Conservation (phyloP, 495 filamentous ascomycete genomes). For the Talaromyces proteolyticus region DNA sequence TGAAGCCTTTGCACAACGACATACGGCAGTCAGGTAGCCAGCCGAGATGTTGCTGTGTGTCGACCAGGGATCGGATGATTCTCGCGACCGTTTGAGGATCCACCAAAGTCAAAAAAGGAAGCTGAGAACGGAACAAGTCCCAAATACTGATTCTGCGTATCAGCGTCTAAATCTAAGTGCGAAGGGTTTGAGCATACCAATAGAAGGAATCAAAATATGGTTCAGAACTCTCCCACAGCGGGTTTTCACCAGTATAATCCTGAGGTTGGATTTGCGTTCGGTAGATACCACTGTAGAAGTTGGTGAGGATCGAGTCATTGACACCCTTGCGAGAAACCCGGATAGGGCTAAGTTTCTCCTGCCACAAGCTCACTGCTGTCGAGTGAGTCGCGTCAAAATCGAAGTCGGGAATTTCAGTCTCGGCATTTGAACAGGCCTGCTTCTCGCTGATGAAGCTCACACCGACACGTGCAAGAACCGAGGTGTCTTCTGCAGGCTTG, state of each 20-base stretch:
- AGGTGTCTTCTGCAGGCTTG: conserved; percentile 25
- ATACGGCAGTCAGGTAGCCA: conserved; percentile 63
- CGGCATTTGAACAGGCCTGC: conserved; percentile 57
- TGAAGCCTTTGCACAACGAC: conserved; percentile 62
- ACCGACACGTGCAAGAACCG: conserved; percentile 59
- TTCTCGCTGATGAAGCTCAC: conserved; percentile 62
- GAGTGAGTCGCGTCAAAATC: conserved; percentile 34
- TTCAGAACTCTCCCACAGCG: conserved; percentile 60
- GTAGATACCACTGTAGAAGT: conserved; percentile 51
- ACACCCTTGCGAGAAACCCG: conserved; percentile 40
- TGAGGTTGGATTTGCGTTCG: conserved; percentile 63
- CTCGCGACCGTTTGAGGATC: conserved; percentile 56
- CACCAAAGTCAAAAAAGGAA: conserved; percentile 60
- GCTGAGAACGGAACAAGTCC: conserved; percentile 61
- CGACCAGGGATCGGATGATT: conserved; percentile 64
- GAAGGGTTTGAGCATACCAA: conserved; percentile 37
- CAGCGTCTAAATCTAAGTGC: background rate
- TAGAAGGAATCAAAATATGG: conserved; percentile 54
- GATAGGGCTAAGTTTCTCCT: conserved; percentile 49
- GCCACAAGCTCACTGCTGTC: conserved; percentile 39
- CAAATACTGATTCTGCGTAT: conserved; percentile 31
- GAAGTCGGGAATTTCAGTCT: conserved; percentile 53
- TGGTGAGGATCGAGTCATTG: conserved; percentile 50
- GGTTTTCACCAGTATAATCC: conserved; percentile 71
- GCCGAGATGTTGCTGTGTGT: conserved; percentile 64